Evolutionary conservation across 257 asterid genomes (phyloP).

Genomic region (Solanum stenotomum): DNA sequence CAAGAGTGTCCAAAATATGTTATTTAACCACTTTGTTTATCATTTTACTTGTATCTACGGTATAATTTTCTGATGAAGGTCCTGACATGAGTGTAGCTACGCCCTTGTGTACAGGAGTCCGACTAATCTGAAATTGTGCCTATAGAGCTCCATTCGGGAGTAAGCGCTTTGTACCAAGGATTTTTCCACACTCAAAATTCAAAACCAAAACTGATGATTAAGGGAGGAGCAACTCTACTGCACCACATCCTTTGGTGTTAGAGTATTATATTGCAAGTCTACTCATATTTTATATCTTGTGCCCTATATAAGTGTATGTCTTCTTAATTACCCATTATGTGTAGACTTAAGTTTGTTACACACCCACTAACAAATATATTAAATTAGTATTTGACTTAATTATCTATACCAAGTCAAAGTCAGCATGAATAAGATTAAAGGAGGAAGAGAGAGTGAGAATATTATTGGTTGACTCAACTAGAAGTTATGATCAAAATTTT

Average conservation of each 20-base stretch:
- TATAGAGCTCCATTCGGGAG: neutral
- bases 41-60: too few relatives aligned
- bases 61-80: too few relatives aligned
- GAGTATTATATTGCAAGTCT: neutral
- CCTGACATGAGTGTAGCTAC: neutral
- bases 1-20: too few relatives aligned
- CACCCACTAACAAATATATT: neutral
- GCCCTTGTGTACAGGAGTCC: neutral
- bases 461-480: neutral
- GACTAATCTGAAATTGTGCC: neutral
- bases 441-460: neutral
- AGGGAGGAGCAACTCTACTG: neutral
- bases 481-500: neutral
- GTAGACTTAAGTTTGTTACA: neutral
- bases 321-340: neutral
- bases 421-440: neutral
- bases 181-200: neutral
- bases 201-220: too few relatives aligned
- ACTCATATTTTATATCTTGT: neutral
- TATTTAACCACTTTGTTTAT: too few relatives aligned
- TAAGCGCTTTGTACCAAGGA: accelerated
- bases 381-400: neutral
- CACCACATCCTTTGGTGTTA: neutral
- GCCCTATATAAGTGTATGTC: neutral
- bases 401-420: neutral